Conservation (phyloP, 2,329 filamentous ascomycete genomes). For the Myriosclerotinia duriaeana region DNA sequence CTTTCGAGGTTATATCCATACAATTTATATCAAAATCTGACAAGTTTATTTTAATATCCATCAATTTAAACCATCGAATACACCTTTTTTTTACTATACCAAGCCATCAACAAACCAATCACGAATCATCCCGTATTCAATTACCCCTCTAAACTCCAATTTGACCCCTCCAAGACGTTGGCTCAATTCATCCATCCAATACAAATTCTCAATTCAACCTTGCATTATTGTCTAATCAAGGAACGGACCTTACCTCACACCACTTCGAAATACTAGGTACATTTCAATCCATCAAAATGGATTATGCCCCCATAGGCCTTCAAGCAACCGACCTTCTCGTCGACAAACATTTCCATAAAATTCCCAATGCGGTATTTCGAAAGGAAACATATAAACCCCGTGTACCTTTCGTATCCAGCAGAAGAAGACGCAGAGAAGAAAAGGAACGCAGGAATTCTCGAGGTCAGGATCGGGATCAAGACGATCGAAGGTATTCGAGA, state of each 20-base stretch:
- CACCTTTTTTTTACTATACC: not conserved
- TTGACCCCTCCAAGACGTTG: not conserved
- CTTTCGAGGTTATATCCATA: not conserved
- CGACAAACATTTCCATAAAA: conserved; percentile 31
- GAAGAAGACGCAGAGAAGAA: conserved; percentile 2
- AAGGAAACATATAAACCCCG: conserved; percentile 30
- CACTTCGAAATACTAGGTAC: not conserved
- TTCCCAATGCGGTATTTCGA: conserved; percentile 32
- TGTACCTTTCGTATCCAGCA: conserved; percentile 5
- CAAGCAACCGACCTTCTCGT: conserved; percentile 28
- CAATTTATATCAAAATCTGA: not conserved
- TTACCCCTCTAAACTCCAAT: conserved; percentile 2
- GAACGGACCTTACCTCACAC: not conserved
- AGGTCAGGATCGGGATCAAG: not conserved
- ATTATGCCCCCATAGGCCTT: conserved; percentile 17
- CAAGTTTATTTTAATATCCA: not conserved
- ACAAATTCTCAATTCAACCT: not conserved
- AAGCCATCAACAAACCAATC: not conserved
- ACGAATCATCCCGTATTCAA: not conserved
- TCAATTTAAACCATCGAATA: not conserved
- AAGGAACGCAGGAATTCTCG: conserved; percentile 1
- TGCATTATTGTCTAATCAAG: not conserved
- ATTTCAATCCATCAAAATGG: not conserved
- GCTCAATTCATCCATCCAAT: conserved; percentile 4
- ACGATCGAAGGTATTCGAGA: not conserved